phyloP scores from a whole-genome alignment of 805 yeast genomes.

The Wickerhamomyces rabaulensis region DNA sequence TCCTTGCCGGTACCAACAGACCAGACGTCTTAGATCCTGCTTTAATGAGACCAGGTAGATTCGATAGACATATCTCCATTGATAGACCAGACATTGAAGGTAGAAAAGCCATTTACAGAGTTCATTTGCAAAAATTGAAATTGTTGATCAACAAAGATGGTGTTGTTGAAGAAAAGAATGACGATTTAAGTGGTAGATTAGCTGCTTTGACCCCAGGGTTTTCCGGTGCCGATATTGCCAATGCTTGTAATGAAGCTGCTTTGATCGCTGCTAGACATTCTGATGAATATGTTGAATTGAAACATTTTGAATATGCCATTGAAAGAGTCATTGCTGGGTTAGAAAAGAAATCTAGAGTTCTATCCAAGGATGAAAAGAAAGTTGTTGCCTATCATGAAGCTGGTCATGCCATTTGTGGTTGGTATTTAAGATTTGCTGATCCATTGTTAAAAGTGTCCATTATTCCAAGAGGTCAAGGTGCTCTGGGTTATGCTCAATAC shows the following conservation, averaged over 20 bases:
- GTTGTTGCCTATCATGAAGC: slow-evolving; percentile 98
- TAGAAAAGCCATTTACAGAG: slow-evolving; percentile 85
- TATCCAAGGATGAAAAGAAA: slow-evolving; percentile 80
- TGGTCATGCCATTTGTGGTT: slow-evolving; percentile 98
- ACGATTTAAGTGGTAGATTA: slow-evolving; percentile 70
- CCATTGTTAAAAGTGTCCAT: slow-evolving; percentile 94
- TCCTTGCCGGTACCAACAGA: slow-evolving; percentile 95
- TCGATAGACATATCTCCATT: slow-evolving; percentile 86
- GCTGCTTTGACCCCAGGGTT: slow-evolving; percentile 98
- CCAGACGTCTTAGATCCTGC: slow-evolving; percentile 93
- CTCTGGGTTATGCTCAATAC: slow-evolving; percentile 96
- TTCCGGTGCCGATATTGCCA: slow-evolving; percentile 97
- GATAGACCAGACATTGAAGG: slow-evolving; percentile 96
- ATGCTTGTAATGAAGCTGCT: slow-evolving; percentile 96
- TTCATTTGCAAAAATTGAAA: slow-evolving; percentile 72
- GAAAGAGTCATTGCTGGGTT: slow-evolving; percentile 97
- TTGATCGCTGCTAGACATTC: slow-evolving; percentile 88
- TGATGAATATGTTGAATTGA: slow-evolving; percentile 60
- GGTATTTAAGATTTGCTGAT: slow-evolving; percentile 89
- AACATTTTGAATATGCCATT: slow-evolving; percentile 92
- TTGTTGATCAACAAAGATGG: slow-evolving; percentile 41
- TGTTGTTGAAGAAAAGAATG: slow-evolving; percentile 31
- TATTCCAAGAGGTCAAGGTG: slow-evolving; percentile 95
- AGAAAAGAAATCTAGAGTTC: slow-evolving; percentile 80
- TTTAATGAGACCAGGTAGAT: slow-evolving; percentile 93